Base-by-base conservation (phyloP, 2,329 filamentous ascomycete genomes). In the Chaetomiaceae sp. region DNA sequence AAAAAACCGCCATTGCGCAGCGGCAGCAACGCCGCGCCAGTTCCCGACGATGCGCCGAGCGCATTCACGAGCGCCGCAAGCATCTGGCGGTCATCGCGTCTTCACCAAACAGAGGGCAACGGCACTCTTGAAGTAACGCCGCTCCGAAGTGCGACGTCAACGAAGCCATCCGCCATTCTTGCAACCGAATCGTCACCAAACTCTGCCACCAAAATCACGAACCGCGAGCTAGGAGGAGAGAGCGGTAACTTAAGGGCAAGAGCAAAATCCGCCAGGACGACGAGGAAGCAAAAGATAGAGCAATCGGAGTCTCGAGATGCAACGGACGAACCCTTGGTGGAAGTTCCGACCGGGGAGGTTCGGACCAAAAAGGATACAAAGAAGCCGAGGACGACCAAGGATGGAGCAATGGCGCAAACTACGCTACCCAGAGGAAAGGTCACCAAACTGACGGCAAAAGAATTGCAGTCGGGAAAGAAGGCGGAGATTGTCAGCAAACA, bases 51-150 rank as follows among this genome's bases (percentile, higher is more conserved):
- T 60, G 69, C 67, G 2, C 57, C 62, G 14, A 63, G 61, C 10
- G 65, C 68, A 0, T 78, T 78, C 48, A 72, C 72, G 2, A 75
- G 68, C 54, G 73, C 75, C 23, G 66, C 72, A 10, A 68, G 62
- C 20, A 58, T 75, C 4, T 68, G 69, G 60, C 62, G 63, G 45
- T 61, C 67, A 9, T 67, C 66, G 5, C 66, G 70, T 36, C 61
- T 65, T 16, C 30, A n/a, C 6, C 32, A 21, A 13, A 27, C 30
- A 5, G 45, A 51, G 8, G 62, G 66, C n/a, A 8, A 7, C 5
- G 34, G 20, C 1, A 34, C 10, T 14, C 1, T 3, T 3, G 10
- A 42, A 1, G 8, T 14, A 21, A 11, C 10, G 16, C 4, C 11
- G 1, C 13, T 37, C 8, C 20, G 5, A 10, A 16, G 25, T 9